Evolutionary conservation across 192 early-diverging fungal genomes (phyloP).

Genomic region (Dispira simplex): DNA sequence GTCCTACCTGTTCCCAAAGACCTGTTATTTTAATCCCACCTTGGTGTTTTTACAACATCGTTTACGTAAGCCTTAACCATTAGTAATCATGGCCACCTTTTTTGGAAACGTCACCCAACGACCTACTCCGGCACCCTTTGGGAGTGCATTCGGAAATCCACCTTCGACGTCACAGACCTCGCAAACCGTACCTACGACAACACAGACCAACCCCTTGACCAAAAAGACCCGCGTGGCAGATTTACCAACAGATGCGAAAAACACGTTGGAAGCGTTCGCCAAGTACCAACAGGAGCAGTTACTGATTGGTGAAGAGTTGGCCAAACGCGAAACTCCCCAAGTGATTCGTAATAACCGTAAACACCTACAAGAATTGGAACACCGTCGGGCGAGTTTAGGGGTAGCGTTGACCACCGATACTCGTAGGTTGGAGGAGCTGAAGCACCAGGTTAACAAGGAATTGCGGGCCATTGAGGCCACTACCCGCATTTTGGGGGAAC

Average conservation of each 20-base stretch:
- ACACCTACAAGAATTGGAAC: neutral
- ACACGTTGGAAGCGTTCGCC: slow-evolving; percentile 7
- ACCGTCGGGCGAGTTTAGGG: neutral
- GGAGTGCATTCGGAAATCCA: neutral
- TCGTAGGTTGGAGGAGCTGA: neutral
- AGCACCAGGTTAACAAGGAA: slow-evolving; percentile 8
- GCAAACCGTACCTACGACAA: neutral
- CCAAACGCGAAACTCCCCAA: neutral
- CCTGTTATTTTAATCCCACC: too few species aligned
- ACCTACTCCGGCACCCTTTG: neutral
- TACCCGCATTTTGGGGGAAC: neutral
- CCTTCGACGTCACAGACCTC: neutral
- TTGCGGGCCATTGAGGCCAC: slow-evolving; percentile 4
- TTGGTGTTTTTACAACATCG: too few species aligned
- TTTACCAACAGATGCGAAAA: neutral
- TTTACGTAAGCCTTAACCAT: too few species aligned
- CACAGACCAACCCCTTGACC: slow-evolving; percentile 1
- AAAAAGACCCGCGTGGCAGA: slow-evolving; percentile 9
- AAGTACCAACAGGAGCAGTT: slow-evolving; percentile 6
- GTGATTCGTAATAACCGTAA: neutral
- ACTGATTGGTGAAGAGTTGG: slow-evolving; percentile 1
- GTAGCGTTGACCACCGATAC: neutral
- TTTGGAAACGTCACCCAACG: too few species aligned
- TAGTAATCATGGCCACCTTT: too few species aligned
- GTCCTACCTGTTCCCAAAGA: too few species aligned